Evolutionary conservation across 805 yeast species (phyloP).

Genomic region (Wickerhamomyces bisporus): DNA sequence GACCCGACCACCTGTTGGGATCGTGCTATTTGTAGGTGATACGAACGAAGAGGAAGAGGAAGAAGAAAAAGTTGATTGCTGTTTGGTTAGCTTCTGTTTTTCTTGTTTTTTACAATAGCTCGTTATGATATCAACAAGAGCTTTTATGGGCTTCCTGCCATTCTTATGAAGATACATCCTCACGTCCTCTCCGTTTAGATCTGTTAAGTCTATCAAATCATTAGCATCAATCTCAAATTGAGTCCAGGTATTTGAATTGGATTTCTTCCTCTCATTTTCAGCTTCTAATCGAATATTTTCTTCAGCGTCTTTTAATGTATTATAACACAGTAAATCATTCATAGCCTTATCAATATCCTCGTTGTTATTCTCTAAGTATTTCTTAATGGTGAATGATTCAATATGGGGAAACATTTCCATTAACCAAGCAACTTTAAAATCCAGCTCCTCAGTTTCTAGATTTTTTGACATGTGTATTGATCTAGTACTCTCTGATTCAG

Average conservation of each 20-base stretch:
- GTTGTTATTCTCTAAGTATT: conserved; percentile 25
- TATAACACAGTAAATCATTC: conserved; percentile 27
- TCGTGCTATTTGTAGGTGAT: conserved; percentile 10
- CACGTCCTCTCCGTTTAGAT: conserved; percentile 14
- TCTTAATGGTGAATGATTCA: conserved; percentile 25
- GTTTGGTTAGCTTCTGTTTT: background rate
- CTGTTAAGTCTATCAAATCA: conserved; percentile 19
- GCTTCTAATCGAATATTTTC: conserved; percentile 2
- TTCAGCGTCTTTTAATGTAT: conserved; percentile 6
- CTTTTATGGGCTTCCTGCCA: conserved; percentile 24
- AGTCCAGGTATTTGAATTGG: background rate
- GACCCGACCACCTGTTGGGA: conserved; percentile 29
- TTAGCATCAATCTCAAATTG: conserved; percentile 11
- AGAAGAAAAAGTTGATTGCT: no score
- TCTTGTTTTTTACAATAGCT: conserved; percentile 7
- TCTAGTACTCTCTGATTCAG: background rate
- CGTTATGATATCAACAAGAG: conserved; percentile 33
- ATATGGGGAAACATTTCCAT: conserved; percentile 43
- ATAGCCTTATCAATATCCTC: conserved; percentile 28
- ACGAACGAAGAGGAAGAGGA: no score
- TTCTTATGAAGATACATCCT: conserved; percentile 26
- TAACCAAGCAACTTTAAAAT: conserved; percentile 12
- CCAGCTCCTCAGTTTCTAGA: no score
- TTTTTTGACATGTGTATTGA: no score
- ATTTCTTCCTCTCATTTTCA: background rate